Conservation (phyloP, 306 rosid species). For the Quercus agrifolia region DNA sequence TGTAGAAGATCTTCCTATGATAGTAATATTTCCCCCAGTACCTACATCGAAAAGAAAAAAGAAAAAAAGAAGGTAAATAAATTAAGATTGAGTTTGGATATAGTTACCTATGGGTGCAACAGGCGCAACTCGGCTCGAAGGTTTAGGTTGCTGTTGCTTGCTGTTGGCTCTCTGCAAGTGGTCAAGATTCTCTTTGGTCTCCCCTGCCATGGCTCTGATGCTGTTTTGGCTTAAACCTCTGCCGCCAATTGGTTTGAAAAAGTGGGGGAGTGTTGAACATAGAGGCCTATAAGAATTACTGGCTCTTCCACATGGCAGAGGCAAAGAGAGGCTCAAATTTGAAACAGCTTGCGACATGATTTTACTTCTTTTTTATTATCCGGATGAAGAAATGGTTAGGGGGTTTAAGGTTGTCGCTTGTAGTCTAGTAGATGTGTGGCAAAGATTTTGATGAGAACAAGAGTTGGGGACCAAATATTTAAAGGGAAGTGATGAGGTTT, state of each 20-base stretch:
- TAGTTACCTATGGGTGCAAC: slow-evolving; percentile 49
- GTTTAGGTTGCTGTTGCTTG: slow-evolving; percentile 30
- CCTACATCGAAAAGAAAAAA: too few species aligned
- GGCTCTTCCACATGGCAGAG: slow-evolving; percentile 8
- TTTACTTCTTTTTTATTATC: neutral
- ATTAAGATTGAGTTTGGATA: neutral
- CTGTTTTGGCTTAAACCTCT: neutral
- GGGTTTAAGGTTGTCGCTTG: neutral
- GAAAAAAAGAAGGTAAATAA: neutral
- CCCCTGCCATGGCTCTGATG: slow-evolving; percentile 43
- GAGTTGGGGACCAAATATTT: neutral
- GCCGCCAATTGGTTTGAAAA: slow-evolving; percentile 7
- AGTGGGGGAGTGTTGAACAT: neutral
- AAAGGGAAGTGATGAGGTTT: slow-evolving; percentile 4
- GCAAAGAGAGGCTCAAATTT: slow-evolving; percentile 17
- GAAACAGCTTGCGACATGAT: slow-evolving; percentile 38
- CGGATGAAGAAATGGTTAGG: too few species aligned
- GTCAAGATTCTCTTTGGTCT: slow-evolving; percentile 48
- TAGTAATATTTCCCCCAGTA: too few species aligned
- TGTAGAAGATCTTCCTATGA: too few species aligned
- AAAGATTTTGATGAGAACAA: neutral
- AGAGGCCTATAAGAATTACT: neutral
- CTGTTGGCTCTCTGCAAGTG: slow-evolving; percentile 35
- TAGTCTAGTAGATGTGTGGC: too few species aligned
- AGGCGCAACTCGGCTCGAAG: slow-evolving; percentile 38